A percentile compares a stretch with the other conserved stretches of the same genome.
phyloP scores from a whole-genome alignment of 2,329 filamentous ascomycete species.

The Hypoxylon sp. region DNA sequence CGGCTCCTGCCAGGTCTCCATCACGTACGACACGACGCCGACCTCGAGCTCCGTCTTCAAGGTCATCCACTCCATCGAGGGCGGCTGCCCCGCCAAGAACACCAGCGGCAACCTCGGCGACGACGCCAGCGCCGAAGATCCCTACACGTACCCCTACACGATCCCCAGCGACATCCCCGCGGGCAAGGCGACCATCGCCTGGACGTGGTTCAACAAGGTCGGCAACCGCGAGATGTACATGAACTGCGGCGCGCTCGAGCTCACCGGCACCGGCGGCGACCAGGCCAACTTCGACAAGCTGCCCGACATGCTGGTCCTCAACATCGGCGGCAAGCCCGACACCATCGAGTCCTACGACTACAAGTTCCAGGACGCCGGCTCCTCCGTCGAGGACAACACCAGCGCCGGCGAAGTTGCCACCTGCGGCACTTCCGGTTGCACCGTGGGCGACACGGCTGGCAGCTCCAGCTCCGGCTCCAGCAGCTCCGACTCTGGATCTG shows the following conservation, averaged over 20 bases:
- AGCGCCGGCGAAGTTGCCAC: conserved; percentile 49
- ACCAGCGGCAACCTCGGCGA: conserved; percentile 68
- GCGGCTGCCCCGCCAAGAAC: conserved; percentile 79
- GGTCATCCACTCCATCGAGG: conserved; percentile 88
- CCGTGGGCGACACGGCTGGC: conserved; percentile 33
- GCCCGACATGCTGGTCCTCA: conserved; percentile 81
- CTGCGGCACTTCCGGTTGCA: conserved; percentile 48
- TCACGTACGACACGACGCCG: conserved; percentile 82
- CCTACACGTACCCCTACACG: conserved; percentile 73
- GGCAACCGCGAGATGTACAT: conserved; percentile 96
- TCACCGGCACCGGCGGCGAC: conserved; percentile 66
- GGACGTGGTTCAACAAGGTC: conserved; percentile 94
- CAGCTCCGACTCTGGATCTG: conserved; percentile 34
- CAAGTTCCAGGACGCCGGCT: conserved; percentile 76
- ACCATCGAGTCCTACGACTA: conserved; percentile 64
- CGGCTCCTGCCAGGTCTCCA: conserved; percentile 88
- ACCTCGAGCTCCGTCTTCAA: conserved; percentile 79
- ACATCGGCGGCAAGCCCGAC: conserved; percentile 60
- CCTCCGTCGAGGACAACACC: conserved; percentile 63
- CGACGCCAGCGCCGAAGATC: conserved; percentile 57
- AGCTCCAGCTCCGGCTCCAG: conserved; percentile 43
- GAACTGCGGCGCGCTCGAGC: conserved; percentile 58
- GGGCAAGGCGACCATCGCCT: conserved; percentile 85
- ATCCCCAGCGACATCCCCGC: conserved; percentile 78
- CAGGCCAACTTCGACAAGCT: conserved; percentile 69